Base-by-base conservation (phyloP, 2,329 filamentous ascomycete genomes). In the Hypocreales sp. region DNA sequence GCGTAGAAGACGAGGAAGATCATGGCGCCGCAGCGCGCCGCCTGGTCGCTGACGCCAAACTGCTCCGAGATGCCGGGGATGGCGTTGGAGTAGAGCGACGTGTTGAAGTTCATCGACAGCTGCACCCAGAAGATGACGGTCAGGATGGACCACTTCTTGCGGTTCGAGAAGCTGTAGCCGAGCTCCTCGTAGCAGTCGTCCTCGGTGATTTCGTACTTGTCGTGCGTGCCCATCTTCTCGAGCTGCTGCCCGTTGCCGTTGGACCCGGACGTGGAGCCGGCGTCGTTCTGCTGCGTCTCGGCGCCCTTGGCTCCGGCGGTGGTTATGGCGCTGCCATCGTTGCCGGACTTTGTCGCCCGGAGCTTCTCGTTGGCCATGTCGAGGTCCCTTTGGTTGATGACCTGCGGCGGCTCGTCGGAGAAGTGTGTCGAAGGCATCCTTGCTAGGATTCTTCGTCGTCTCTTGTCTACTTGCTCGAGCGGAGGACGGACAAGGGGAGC, bases 1-100 rank as follows among this genome's bases (percentile, higher is more conserved):
- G 80, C 81, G 47, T 92, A 90, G 3, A 74, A 51, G 27, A 90
- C 64, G 21, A 92, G 55, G 55, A 87, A 90, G 35, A 84, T 69
- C 55, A 79, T 76, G 32, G 79, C 78, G 45, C 81, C 81, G 31
- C 70, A 67, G 29, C 79, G 69, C 5, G 75, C 79, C 4, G 67
- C 71, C 47, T 82, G 77, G 16, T 57, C 56, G 34, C 72, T 77
- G 34, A 87, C 73, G 25, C 54, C 38, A 37, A 80, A 90, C 34
- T 83, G 64, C 13, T 73, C 56, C 0, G 67, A 58, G 27, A 83
- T 79, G 15, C 76, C 75, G 2, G 47, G 44, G 16, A 79, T 56
- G 25, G 69, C 77, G 38, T 80, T 80, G 14, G 74, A 79, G 52
- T 80, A 81, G 6, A 81, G 60, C 27, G 70, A 75, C 4, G 76